Evolutionary conservation across 495 filamentous ascomycete genomes (phyloP).

Genomic region (Saxophila tyrrhenica): DNA sequence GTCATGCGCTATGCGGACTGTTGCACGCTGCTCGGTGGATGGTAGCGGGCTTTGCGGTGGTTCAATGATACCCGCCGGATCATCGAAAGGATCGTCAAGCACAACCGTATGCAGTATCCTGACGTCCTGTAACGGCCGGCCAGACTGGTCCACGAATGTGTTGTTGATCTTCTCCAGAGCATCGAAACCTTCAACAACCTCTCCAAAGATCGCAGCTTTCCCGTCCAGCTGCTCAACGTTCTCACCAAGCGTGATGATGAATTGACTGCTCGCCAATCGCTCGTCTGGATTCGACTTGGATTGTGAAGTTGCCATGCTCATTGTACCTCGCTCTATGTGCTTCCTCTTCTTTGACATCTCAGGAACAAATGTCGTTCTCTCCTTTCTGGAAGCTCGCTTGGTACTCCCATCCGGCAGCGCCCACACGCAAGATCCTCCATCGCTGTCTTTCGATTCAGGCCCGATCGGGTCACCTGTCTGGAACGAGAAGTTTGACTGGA

Average conservation of each 20-base stretch:
- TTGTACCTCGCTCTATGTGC: constrained; percentile 75
- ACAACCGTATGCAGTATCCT: constrained; percentile 83
- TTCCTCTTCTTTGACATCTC: constrained; percentile 74
- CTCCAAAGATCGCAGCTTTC: constrained; percentile 86
- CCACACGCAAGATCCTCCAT: constrained; percentile 90
- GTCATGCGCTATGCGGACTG: constrained; percentile 82
- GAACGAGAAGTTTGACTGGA: constrained; percentile 87
- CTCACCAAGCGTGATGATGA: constrained; percentile 78
- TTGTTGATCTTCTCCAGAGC: constrained; percentile 85
- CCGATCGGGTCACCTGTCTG: constrained; percentile 91
- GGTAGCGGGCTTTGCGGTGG: constrained; percentile 74
- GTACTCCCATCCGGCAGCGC: constrained; percentile 57
- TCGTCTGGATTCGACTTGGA: constrained; percentile 66
- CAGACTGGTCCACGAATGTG: constrained; percentile 64
- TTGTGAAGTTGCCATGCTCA: constrained; percentile 86
- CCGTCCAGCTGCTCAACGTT: constrained; percentile 81
- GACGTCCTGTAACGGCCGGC: constrained; percentile 80
- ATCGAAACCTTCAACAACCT: constrained; percentile 90
- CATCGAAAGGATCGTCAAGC: constrained; percentile 78
- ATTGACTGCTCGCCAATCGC: constrained; percentile 74
- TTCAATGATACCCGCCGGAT: constrained; percentile 62
- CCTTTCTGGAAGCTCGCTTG: constrained; percentile 14
- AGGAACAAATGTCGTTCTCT: constrained; percentile 69
- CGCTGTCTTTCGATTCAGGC: constrained; percentile 65
- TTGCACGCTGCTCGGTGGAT: constrained; percentile 74